Evolutionary conservation across 2,329 filamentous ascomycete genomes (phyloP).

Genomic region (Colletotrichum agaves): DNA sequence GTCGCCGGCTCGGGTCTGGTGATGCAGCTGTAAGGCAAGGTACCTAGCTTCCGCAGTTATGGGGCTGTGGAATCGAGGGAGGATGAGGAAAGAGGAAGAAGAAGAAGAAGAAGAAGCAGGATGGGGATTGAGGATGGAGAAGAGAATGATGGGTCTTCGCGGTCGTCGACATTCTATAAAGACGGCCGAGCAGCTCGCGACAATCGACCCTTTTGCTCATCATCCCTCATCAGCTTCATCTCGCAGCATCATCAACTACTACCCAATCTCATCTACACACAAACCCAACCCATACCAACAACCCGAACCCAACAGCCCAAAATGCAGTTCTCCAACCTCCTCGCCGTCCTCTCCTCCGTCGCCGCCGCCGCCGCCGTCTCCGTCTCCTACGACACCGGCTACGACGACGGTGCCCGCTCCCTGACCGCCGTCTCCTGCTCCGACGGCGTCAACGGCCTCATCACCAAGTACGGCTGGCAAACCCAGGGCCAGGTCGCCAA

Average conservation of each 20-base stretch:
- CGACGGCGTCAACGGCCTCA: slow-evolving; percentile 74
- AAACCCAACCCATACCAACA: slow-evolving; percentile 48
- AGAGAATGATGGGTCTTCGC: slow-evolving; percentile 8
- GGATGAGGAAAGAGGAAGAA: background rate
- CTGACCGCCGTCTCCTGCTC: slow-evolving; percentile 72
- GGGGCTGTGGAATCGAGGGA: background rate
- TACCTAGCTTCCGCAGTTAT: background rate
- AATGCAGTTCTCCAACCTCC: slow-evolving; percentile 57
- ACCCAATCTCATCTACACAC: background rate
- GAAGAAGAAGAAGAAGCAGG: background rate
- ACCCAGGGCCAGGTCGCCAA: slow-evolving; percentile 61
- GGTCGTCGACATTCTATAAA: slow-evolving; percentile 21
- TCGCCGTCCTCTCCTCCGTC: slow-evolving; percentile 52
- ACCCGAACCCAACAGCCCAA: slow-evolving; percentile 43
- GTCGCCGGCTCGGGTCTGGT: slow-evolving; percentile 18
- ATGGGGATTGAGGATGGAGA: background rate
- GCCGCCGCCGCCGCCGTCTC: slow-evolving; percentile 49
- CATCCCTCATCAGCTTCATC: slow-evolving; percentile 29
- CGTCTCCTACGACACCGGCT: slow-evolving; percentile 79
- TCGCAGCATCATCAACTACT: slow-evolving; percentile 27
- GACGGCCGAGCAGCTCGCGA: slow-evolving; percentile 4
- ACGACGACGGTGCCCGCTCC: slow-evolving; percentile 69
- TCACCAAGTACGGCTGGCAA: slow-evolving; percentile 68
- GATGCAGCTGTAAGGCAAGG: background rate
- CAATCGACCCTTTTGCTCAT: background rate